A percentile compares a stretch with the other conserved stretches of the same genome.
These are phyloP conservation scores for Teratosphaeria pseudoeucalypti DNA, from an alignment of 2,329 filamentous ascomycete species.

Conservation along the genomic window DNA sequence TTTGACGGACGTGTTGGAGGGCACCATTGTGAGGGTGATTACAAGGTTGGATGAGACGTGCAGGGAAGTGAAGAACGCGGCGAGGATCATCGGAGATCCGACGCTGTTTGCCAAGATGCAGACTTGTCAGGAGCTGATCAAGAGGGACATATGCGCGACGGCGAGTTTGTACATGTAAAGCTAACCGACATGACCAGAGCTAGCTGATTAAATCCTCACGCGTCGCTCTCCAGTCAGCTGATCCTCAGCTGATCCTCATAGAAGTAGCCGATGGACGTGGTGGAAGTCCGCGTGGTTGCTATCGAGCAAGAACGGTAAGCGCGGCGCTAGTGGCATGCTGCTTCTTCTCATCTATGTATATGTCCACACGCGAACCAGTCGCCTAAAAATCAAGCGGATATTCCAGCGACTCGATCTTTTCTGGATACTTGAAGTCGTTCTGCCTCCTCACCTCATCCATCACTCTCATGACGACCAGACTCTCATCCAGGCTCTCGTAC, in stretches of 20 bases:
- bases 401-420: constrained; percentile 53
- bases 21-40: constrained; percentile 92
- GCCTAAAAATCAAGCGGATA: constrained; percentile 37
- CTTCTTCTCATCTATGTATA: no score
- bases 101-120: constrained; percentile 94
- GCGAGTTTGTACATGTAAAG: constrained; percentile 73
- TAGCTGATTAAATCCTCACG: neutral
- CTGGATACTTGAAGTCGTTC: constrained; percentile 51
- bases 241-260: neutral
- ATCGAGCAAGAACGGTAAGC: neutral
- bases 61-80: constrained; percentile 93
- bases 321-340: neutral
- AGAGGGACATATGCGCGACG: constrained; percentile 85
- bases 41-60: constrained; percentile 92
- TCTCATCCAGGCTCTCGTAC: constrained; percentile 62
- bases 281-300: neutral
- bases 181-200: neutral
- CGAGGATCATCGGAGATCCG: constrained; percentile 88
- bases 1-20: constrained; percentile 90
- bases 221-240: neutral
- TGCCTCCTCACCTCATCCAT: constrained; percentile 61
- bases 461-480: constrained; percentile 72
- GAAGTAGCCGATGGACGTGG: no score
- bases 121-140: constrained; percentile 93
- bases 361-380: neutral